Percentiles rank a stretch among this genome's conserved stretches.
phyloP scores from a whole-genome alignment of 306 rosid species.

The Dalbergia cochinchinensis region DNA sequence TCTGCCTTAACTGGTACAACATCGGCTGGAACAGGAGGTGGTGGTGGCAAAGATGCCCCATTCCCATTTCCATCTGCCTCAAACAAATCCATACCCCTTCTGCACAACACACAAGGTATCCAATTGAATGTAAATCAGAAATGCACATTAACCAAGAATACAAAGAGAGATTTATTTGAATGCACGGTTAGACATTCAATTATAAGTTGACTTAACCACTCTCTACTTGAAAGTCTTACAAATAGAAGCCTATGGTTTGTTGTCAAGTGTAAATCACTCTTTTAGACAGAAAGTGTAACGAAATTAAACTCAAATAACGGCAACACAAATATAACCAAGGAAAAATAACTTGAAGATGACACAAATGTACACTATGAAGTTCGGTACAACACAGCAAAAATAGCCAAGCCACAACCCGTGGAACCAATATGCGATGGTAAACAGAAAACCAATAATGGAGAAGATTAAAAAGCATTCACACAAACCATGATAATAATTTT shows the following conservation, averaged over 20 bases:
- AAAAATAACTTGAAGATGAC: no score
- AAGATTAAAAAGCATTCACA: neutral
- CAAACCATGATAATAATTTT: neutral
- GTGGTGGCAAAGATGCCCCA: slow-evolving; percentile 74
- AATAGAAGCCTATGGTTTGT: no score
- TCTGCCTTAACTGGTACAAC: slow-evolving; percentile 68
- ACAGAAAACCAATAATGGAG: neutral
- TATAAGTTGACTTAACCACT: no score
- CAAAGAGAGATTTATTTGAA: neutral
- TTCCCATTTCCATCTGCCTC: slow-evolving; percentile 67
- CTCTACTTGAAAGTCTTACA: no score
- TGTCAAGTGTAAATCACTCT: no score
- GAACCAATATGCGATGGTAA: neutral
- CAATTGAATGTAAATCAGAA: neutral
- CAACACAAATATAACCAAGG: no score
- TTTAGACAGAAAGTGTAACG: no score
- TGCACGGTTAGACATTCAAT: no score
- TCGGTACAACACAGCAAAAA: slow-evolving; percentile 3
- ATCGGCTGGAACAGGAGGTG: slow-evolving; percentile 85
- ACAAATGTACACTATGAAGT: neutral
- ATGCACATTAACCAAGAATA: neutral
- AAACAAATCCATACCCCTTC: slow-evolving; percentile 64
- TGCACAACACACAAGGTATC: neutral
- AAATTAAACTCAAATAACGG: no score
- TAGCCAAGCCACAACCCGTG: neutral